Percentiles rank a stretch among this genome's conserved stretches.
Evolutionary conservation across 2,329 filamentous ascomycete genomes (phyloP).

Genomic region (Sporothrix sp.): DNA sequence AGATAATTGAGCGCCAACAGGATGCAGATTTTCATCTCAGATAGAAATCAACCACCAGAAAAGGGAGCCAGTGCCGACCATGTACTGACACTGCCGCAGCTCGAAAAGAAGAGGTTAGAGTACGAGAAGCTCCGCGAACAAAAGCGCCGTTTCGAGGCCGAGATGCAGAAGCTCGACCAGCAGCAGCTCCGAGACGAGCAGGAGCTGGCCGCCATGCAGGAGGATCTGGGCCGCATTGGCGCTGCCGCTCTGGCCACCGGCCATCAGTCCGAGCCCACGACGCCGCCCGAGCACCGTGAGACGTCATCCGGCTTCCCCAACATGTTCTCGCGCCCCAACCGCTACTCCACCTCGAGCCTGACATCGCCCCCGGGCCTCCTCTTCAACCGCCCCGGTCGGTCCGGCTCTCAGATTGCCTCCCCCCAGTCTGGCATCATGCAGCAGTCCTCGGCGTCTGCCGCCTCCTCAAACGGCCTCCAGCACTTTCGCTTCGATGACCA

Average conservation of each 20-base stretch:
- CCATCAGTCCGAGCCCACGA: conserved; percentile 89
- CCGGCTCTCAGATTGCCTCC: conserved; percentile 71
- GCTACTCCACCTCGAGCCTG: conserved; percentile 82
- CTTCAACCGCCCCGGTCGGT: conserved; percentile 62
- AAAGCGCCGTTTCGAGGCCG: conserved; percentile 78
- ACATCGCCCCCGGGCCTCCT: conserved; percentile 64
- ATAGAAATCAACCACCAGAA: neutral
- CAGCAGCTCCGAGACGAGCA: conserved; percentile 74
- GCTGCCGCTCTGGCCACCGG: conserved; percentile 42
- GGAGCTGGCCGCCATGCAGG: conserved; percentile 76
- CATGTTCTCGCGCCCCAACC: conserved; percentile 72
- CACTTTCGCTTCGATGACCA: conserved; percentile 53
- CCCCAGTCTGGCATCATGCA: conserved; percentile 57
- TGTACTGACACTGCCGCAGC: conserved; percentile 37
- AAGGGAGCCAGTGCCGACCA: neutral
- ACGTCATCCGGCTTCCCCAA: conserved; percentile 60
- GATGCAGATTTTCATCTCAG: too few relatives aligned
- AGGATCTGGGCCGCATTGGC: conserved; percentile 55
- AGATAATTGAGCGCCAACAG: too few relatives aligned
- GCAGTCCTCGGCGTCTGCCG: neutral
- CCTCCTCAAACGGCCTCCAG: conserved; percentile 6
- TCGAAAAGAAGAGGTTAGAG: conserved; percentile 88
- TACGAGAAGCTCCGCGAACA: conserved; percentile 87
- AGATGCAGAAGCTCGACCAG: conserved; percentile 82
- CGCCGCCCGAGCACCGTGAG: conserved; percentile 85